Evolutionary conservation across 2,329 filamentous ascomycete genomes (phyloP).

Genomic region (Cladobotryum protrusum): DNA sequence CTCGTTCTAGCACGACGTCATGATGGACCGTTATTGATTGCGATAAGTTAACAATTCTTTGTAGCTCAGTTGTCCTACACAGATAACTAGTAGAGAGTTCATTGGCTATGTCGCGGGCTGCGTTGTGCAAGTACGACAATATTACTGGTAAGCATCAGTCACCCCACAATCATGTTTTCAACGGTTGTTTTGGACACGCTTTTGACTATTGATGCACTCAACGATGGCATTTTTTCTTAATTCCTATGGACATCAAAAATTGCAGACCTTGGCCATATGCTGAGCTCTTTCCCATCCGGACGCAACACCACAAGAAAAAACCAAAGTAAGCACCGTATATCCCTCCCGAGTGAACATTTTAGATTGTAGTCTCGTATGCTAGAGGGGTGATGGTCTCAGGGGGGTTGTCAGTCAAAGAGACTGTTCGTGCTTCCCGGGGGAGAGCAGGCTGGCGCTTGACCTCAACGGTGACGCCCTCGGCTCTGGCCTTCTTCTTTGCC

Average conservation of each 20-base stretch:
- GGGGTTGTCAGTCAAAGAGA: constrained; percentile 74
- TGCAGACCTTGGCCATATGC: constrained; percentile 36
- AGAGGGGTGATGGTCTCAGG: constrained; percentile 89
- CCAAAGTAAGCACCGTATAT: constrained; percentile 28
- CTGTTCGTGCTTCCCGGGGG: constrained; percentile 74
- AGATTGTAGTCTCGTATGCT: constrained; percentile 98
- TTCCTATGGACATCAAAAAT: constrained; percentile 37
- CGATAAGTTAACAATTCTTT: no score
- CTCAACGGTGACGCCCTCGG: constrained; percentile 77
- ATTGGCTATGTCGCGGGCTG: no score
- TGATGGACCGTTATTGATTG: no score
- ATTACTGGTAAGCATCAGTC: no score
- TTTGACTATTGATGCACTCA: neutral
- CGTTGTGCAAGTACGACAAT: no score
- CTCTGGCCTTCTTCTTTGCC: constrained; percentile 89
- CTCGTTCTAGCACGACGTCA: no score
- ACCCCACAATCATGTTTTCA: no score
- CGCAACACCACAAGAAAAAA: constrained; percentile 38
- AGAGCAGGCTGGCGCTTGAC: constrained; percentile 83
- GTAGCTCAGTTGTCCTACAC: no score
- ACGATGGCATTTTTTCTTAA: constrained; percentile 33
- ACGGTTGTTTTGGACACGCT: no score
- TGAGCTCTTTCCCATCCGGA: constrained; percentile 39
- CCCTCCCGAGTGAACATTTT: constrained; percentile 37
- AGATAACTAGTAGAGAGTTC: no score